Conservation (phyloP, 2,329 filamentous ascomycete genomes). For the Cryphonectria nitschkei region DNA sequence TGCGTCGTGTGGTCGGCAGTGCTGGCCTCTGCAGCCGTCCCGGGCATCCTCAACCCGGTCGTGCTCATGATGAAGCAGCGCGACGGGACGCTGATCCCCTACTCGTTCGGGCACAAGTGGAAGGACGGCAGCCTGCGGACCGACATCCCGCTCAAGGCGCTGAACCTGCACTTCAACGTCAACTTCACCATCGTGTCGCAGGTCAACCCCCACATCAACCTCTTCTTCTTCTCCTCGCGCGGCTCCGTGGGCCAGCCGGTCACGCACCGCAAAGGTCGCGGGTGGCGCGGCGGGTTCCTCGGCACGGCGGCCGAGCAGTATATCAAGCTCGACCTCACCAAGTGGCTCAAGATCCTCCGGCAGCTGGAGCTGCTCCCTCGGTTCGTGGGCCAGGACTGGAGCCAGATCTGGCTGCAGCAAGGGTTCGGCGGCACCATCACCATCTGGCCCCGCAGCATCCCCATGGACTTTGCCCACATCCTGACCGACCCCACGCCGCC, state of each 20-base stretch:
- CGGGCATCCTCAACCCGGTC: constrained; percentile 92
- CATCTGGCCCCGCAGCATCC: constrained; percentile 85
- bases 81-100: constrained; percentile 79
- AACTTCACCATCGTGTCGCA: constrained; percentile 90
- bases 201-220: constrained; percentile 96
- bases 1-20: constrained; percentile 99
- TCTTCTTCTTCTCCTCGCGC: constrained; percentile 97
- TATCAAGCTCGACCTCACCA: constrained; percentile 93
- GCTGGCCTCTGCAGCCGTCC: constrained; percentile 90
- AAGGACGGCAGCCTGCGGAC: constrained; percentile 95
- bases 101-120: constrained; percentile 98
- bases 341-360: constrained; percentile 94
- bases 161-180: constrained; percentile 97
- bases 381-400: constrained; percentile 94
- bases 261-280: constrained; percentile 88
- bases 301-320: constrained; percentile 92
- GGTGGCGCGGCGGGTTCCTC: constrained; percentile 94
- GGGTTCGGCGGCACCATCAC: constrained; percentile 89
- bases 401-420: constrained; percentile 91
- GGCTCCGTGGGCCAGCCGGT: constrained; percentile 92
- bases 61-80: constrained; percentile 88
- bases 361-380: constrained; percentile 91
- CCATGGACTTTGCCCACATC: constrained; percentile 84
- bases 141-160: constrained; percentile 90
- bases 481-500: constrained; percentile 78